Evolutionary conservation across 495 filamentous ascomycete genomes (phyloP).

Genomic region (Trypethelium eluteriae): DNA sequence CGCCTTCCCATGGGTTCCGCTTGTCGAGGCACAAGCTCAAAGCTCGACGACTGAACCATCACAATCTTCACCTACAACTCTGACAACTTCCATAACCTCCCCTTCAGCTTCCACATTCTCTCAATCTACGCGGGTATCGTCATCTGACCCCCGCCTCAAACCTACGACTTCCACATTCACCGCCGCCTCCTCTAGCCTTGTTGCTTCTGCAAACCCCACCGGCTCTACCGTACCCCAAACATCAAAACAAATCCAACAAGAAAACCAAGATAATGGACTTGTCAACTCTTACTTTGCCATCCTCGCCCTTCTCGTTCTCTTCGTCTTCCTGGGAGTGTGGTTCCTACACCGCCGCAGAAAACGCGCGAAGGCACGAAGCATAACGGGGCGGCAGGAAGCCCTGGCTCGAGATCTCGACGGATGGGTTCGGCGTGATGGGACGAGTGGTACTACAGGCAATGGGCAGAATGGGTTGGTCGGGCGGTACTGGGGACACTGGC

Average conservation of each 20-base stretch:
- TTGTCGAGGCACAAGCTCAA: constrained; percentile 9
- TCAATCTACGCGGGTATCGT: not conserved
- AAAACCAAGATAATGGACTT: constrained; percentile 13
- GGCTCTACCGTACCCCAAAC: constrained; percentile 8
- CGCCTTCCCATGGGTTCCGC: constrained; percentile 1
- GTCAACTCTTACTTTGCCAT: constrained; percentile 41
- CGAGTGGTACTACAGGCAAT: constrained; percentile 2
- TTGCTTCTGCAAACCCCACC: constrained; percentile 8
- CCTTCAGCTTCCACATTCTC: not conserved
- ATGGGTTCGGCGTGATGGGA: constrained; percentile 25
- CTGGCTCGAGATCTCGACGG: constrained; percentile 34
- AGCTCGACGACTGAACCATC: constrained; percentile 4
- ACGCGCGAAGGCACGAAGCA: constrained; percentile 22
- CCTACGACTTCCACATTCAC: constrained; percentile 7
- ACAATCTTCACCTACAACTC: constrained; percentile 3
- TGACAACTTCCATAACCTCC: not conserved
- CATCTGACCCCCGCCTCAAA: not conserved
- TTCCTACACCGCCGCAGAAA: constrained; percentile 28
- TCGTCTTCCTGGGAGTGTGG: constrained; percentile 26
- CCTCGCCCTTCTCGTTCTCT: constrained; percentile 30
- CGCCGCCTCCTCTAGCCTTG: constrained; percentile 11
- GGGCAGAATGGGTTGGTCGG: not conserved
- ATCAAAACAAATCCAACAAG: constrained; percentile 8
- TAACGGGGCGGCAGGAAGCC: constrained; percentile 28
- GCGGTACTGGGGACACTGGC: constrained; percentile 26